Conservation (phyloP, 1,284 basidiomycete species). For the Malassezia globosa region DNA sequence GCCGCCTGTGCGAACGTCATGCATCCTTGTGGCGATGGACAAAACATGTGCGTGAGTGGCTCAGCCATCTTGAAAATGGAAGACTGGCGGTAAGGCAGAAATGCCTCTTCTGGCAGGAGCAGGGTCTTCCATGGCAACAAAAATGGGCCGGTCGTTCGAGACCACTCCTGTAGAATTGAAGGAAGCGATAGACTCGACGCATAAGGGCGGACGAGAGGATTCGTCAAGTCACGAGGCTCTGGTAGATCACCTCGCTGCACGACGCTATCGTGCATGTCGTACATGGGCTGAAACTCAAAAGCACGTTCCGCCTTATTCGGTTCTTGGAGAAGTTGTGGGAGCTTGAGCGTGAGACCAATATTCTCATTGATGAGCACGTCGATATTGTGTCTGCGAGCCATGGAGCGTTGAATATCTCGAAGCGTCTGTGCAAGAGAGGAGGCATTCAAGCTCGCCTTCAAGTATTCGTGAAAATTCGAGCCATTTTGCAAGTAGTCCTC, state of each 20-base stretch:
- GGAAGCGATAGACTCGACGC: not conserved
- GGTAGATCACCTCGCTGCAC: conserved; percentile 26
- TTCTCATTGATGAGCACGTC: conserved; percentile 36
- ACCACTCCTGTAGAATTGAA: conserved; percentile 32
- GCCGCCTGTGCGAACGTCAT: conserved; percentile 73
- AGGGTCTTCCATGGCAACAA: conserved; percentile 88
- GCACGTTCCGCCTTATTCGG: conserved; percentile 22
- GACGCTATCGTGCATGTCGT: conserved; percentile 35
- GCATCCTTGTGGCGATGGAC: conserved; percentile 7
- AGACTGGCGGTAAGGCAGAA: not conserved
- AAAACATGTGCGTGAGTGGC: conserved; percentile 4
- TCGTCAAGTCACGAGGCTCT: conserved; percentile 6
- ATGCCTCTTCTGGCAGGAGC: conserved; percentile 54
- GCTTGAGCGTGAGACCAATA: conserved; percentile 37
- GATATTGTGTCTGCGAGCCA: conserved; percentile 30
- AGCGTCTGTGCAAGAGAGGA: conserved; percentile 36
- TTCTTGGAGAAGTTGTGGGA: conserved; percentile 37
- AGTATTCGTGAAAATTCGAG: conserved; percentile 11
- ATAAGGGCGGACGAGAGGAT: conserved; percentile 14
- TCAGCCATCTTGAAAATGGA: not conserved
- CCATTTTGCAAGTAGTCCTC: conserved; percentile 35
- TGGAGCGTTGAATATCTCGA: conserved; percentile 25
- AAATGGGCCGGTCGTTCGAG: conserved; percentile 52
- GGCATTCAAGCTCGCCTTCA: conserved; percentile 21
- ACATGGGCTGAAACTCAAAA: conserved; percentile 34